These are phyloP conservation scores for Nicotiana noctiflora DNA, from an alignment of 257 asterid species.

Conservation along the genomic window DNA sequence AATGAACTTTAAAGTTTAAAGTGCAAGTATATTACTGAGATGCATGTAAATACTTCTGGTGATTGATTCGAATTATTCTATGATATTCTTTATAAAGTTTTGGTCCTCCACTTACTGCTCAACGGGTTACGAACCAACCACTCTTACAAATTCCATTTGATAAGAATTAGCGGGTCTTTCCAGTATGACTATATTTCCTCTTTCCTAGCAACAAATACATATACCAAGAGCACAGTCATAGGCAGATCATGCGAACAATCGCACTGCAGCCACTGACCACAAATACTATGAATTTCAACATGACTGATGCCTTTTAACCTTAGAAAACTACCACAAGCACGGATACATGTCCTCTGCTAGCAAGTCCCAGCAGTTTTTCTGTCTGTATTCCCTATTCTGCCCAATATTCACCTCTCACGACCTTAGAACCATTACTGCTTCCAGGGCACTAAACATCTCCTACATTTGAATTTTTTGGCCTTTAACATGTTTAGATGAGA, in stretches of 20 bases:
- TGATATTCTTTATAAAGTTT: too few relatives aligned
- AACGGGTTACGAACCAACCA: too few relatives aligned
- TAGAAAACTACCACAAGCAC: not conserved
- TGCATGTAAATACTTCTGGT: not conserved
- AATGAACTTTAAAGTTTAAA: not conserved
- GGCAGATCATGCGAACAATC: too few relatives aligned
- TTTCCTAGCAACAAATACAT: too few relatives aligned
- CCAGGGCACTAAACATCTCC: not conserved
- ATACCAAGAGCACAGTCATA: too few relatives aligned
- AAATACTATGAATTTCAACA: not conserved
- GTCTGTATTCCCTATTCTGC: not conserved
- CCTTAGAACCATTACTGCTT: not conserved
- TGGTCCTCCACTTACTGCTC: too few relatives aligned
- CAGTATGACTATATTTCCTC: too few relatives aligned
- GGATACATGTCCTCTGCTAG: not conserved
- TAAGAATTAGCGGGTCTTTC: too few relatives aligned
- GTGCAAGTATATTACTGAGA: not conserved
- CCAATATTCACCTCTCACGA: not conserved
- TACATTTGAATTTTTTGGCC: not conserved
- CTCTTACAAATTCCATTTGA: too few relatives aligned
- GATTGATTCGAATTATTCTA: too few relatives aligned
- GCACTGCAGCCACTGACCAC: too few relatives aligned
- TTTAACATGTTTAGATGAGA: too few relatives aligned
- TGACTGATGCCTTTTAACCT: not conserved
- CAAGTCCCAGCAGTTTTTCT: not conserved